Conservation (phyloP, 371 early-diverging fungal genomes). For the Mucor sp. region DNA sequence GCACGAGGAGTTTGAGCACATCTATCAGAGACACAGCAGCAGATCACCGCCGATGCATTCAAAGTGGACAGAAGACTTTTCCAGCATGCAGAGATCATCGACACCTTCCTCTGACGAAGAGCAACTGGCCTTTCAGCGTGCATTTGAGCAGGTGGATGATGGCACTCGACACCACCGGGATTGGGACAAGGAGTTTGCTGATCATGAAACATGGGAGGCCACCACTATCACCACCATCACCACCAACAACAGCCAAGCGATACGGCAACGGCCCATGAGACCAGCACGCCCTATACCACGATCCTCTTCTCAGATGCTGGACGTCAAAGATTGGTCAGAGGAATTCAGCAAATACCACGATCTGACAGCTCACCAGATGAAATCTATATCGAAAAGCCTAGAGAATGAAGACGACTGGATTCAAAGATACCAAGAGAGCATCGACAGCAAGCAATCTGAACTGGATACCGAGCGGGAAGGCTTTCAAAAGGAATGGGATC, state of each 20-base stretch:
- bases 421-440: neutral
- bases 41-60: slow-evolving; percentile 7
- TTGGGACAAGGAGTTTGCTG: slow-evolving; percentile 58
- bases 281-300: neutral
- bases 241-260: neutral
- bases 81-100: slow-evolving; percentile 8
- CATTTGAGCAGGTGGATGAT: slow-evolving; percentile 67
- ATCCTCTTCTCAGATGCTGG: neutral
- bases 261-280: neutral
- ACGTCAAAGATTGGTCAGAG: neutral
- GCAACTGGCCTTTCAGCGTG: slow-evolving; percentile 66
- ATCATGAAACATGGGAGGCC: slow-evolving; percentile 52
- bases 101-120: slow-evolving; percentile 40
- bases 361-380: neutral
- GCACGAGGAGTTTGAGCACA: slow-evolving; percentile 70
- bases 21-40: slow-evolving; percentile 39
- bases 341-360: slow-evolving; percentile 1
- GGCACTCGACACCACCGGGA: slow-evolving; percentile 20
- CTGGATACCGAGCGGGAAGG: neutral
- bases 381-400: neutral
- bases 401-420: neutral
- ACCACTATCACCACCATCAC: no score
- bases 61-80: slow-evolving; percentile 50
- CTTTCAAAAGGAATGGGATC: slow-evolving; percentile 68
- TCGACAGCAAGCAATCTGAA: neutral